Evolutionary conservation across 306 rosid species (phyloP).

Genomic region (Cicer arietinum): DNA sequence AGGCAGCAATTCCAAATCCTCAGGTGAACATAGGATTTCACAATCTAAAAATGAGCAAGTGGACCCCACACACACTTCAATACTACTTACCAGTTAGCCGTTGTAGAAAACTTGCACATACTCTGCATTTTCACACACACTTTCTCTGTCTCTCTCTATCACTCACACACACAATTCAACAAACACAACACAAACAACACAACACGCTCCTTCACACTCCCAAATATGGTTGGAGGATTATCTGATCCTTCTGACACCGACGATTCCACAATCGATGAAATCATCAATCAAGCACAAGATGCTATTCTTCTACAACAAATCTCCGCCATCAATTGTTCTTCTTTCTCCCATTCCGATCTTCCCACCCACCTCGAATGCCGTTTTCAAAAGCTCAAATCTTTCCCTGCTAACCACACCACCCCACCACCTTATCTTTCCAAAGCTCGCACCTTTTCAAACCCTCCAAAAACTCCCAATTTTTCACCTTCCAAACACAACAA

Average conservation of each 20-base stretch:
- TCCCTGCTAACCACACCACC: constrained; percentile 49
- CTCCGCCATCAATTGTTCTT: constrained; percentile 78
- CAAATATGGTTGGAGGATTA: constrained; percentile 57
- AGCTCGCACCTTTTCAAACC: constrained; percentile 12
- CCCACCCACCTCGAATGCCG: constrained; percentile 80
- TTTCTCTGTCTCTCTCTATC: background rate
- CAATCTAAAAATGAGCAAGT: background rate
- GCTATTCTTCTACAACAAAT: constrained; percentile 71
- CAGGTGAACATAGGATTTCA: too few species aligned
- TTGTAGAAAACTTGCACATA: too few species aligned
- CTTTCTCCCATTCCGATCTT: constrained; percentile 61
- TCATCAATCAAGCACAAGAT: constrained; percentile 74
- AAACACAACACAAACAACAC: background rate
- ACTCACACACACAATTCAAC: background rate
- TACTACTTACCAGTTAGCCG: too few species aligned
- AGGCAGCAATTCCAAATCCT: too few species aligned
- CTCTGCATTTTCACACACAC: too few species aligned
- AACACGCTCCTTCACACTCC: background rate
- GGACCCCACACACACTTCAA: too few species aligned
- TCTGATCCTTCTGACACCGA: constrained; percentile 62
- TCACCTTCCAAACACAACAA: constrained; percentile 9
- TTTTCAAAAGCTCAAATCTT: constrained; percentile 80
- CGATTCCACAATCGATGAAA: constrained; percentile 69
- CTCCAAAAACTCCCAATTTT: background rate
- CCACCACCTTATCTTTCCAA: constrained; percentile 34